Conservation (phyloP, 2,329 filamentous ascomycete species). For the Catunica adiposa region DNA sequence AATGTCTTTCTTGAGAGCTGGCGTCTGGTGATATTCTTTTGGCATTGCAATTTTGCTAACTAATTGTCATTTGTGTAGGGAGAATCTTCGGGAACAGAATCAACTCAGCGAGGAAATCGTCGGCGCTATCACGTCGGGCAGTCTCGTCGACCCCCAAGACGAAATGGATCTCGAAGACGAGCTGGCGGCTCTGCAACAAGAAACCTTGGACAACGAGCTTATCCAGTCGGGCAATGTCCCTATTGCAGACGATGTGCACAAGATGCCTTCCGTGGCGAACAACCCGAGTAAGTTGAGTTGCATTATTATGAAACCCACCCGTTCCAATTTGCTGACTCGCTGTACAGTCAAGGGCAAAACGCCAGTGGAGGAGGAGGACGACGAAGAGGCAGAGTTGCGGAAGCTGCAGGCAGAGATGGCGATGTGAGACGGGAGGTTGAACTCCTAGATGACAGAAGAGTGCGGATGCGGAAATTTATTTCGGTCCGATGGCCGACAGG, state of each 20-base stretch:
- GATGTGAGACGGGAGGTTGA: too few species aligned
- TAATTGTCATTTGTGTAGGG: conserved; percentile 36
- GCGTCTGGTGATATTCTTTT: background rate
- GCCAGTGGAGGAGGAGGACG: conserved; percentile 41
- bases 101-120: conserved; percentile 86
- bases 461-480: too few species aligned
- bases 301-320: background rate
- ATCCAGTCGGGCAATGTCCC: conserved; percentile 74
- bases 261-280: conserved; percentile 58
- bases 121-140: conserved; percentile 60
- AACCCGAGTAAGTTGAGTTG: conserved; percentile 50
- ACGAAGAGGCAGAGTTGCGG: conserved; percentile 86
- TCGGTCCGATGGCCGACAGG: too few species aligned
- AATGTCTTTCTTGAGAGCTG: background rate
- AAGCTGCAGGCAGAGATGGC: conserved; percentile 96
- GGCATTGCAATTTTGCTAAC: background rate
- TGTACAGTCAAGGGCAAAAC: conserved; percentile 35
- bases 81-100: conserved; percentile 80
- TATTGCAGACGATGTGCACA: conserved; percentile 58
- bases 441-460: too few species aligned
- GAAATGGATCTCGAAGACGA: conserved; percentile 77
- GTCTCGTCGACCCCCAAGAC: conserved; percentile 54
- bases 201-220: conserved; percentile 87
- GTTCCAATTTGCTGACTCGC: background rate
- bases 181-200: conserved; percentile 74